Evolutionary conservation across 2,329 filamentous ascomycete genomes (phyloP).

Genomic region (Colletotrichum eremochloae): DNA sequence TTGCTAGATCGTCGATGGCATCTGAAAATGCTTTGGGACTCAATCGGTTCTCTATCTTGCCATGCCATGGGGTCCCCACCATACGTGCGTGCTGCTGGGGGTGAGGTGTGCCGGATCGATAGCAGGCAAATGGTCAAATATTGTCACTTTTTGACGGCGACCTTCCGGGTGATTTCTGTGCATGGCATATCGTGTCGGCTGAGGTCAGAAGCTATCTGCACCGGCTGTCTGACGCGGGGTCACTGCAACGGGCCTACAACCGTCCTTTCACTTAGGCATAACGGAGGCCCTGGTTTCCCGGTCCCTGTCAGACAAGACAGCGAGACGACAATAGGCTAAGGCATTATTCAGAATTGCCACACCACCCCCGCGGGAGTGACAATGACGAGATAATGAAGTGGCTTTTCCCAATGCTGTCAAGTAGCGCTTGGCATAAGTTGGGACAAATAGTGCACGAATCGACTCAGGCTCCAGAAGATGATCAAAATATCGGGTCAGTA

Average conservation of each 20-base stretch:
- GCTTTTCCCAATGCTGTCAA: background rate
- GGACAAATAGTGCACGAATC: slow-evolving; percentile 10
- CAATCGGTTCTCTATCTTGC: slow-evolving; percentile 2
- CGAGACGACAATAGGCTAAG: background rate
- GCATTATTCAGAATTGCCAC: background rate
- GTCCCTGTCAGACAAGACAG: background rate
- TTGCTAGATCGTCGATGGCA: slow-evolving; percentile 17
- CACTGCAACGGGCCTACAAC: background rate
- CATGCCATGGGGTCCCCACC: slow-evolving; percentile 16
- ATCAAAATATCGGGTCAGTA: slow-evolving; percentile 26
- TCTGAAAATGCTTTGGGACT: slow-evolving; percentile 3
- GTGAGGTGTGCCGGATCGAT: background rate
- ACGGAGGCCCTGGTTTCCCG: background rate
- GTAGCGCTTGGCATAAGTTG: background rate
- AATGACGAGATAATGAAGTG: slow-evolving; percentile 8
- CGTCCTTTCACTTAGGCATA: background rate
- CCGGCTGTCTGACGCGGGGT: background rate
- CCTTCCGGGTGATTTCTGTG: background rate
- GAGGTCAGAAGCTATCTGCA: background rate
- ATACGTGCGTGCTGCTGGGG: slow-evolving; percentile 1
- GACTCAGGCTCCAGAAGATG: slow-evolving; percentile 7
- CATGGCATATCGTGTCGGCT: background rate
- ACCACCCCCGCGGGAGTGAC: background rate
- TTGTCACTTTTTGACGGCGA: background rate
- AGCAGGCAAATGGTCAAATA: slow-evolving; percentile 7